Conservation (phyloP, 2,329 filamentous ascomycete species). For the Penicillium sp. region DNA sequence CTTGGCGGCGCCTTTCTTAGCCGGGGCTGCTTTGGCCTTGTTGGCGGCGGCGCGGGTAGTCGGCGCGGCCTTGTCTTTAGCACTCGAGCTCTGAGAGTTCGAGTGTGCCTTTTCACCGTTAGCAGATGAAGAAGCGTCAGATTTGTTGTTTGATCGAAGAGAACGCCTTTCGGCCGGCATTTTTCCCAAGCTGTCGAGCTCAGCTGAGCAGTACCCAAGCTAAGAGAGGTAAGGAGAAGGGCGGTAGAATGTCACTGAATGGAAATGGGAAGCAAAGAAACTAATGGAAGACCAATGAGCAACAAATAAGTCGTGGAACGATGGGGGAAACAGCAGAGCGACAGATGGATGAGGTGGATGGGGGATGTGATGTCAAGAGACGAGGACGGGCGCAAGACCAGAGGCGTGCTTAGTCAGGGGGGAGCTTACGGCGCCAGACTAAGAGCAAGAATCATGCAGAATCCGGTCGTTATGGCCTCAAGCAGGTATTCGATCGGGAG, state of each 20-base stretch:
- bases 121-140: constrained; percentile 47
- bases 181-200: constrained; percentile 38
- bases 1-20: constrained; percentile 40
- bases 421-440: constrained; percentile 24
- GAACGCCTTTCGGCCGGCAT: constrained; percentile 51
- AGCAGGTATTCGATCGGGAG: neutral
- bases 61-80: constrained; percentile 48
- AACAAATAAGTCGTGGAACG: constrained; percentile 13
- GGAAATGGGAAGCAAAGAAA: constrained; percentile 13
- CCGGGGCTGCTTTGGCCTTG: constrained; percentile 38
- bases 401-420: constrained; percentile 35
- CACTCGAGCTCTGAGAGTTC: constrained; percentile 44
- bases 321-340: constrained; percentile 14
- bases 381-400: constrained; percentile 33
- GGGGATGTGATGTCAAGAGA: constrained; percentile 44
- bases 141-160: constrained; percentile 49
- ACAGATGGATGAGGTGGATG: constrained; percentile 26
- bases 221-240: constrained; percentile 31
- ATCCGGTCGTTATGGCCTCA: neutral
- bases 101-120: constrained; percentile 49
- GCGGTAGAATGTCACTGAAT: constrained; percentile 10
- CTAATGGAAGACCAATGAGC: constrained; percentile 11
- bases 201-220: constrained; percentile 31
- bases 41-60: constrained; percentile 42
- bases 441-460: constrained; percentile 14